A percentile compares a stretch with the other conserved stretches of the same genome.
phyloP scores from a whole-genome alignment of 768 basidiomycete genomes.

The Lactifluus pinguis region DNA sequence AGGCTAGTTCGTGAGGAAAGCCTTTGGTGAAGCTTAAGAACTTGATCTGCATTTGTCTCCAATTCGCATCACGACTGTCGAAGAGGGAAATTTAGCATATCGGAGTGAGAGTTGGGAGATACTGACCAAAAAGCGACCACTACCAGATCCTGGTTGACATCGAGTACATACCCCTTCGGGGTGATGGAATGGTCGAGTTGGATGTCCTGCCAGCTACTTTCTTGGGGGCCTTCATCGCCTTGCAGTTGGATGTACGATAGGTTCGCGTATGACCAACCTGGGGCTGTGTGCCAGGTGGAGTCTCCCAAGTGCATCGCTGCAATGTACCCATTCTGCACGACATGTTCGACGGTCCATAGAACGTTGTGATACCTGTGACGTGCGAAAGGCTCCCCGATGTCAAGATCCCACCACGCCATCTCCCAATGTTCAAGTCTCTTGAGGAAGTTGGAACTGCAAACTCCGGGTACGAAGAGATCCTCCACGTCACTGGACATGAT shows the following conservation, averaged over 20 bases:
- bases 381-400: slow-evolving; percentile 13
- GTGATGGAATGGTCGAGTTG: slow-evolving; percentile 6
- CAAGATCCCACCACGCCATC: slow-evolving; percentile 9
- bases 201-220: slow-evolving; percentile 1
- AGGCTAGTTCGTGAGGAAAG: neutral
- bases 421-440: slow-evolving; percentile 7
- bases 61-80: slow-evolving; percentile 4
- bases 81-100: neutral
- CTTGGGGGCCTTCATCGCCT: neutral
- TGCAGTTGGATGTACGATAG: neutral
- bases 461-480: slow-evolving; percentile 1
- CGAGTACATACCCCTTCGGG: slow-evolving; percentile 14
- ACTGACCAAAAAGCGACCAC: slow-evolving; percentile 9
- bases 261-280: slow-evolving; percentile 15
- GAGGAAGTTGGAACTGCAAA: slow-evolving; percentile 9
- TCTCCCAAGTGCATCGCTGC: slow-evolving; percentile 12
- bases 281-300: slow-evolving; percentile 10
- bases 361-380: slow-evolving; percentile 12
- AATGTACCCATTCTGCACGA: slow-evolving; percentile 10
- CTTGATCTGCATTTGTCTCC: slow-evolving; percentile 1
- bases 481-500: slow-evolving; percentile 10
- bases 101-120: neutral
- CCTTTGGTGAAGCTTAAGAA: slow-evolving; percentile 10
- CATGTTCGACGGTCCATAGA: slow-evolving; percentile 12
- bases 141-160: slow-evolving; percentile 12